Evolutionary conservation across 768 basidiomycete genomes (phyloP), one percentile per base, ranked within the genome.

Genomic region (Brasilioporus rufonigricans): DNA sequence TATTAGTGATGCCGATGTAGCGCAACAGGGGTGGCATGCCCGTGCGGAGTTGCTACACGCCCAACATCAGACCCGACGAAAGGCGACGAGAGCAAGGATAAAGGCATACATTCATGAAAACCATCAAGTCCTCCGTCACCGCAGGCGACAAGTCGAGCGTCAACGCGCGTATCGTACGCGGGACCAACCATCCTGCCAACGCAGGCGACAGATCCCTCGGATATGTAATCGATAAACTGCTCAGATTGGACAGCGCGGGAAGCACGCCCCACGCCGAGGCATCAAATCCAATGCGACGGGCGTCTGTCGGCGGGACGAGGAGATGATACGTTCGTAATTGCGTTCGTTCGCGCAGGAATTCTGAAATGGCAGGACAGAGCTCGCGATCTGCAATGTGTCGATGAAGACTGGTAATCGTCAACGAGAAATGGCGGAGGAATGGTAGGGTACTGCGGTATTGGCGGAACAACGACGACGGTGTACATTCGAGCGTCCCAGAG

Each of bases 241-340:
- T 76, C 48, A 90, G 66, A 13, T 74, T 74, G 18, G 71, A 67
- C 24, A 90, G 68, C 6, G 77, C 77, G 0, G 86, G 86, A 11
- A 90, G 72, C 9, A 88, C 82, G 11, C 87, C 86, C 87, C 86
- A 89, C 8, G 83, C 75, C 1, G 83, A 79, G 0, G 87, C 84
- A 57, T 87, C 83, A 59, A 85, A 88, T 26, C 87, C 87, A 11
- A 84, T 75, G 8, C 77, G 73, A 56, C 73, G 74, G 59, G 81
- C 79, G 46, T 80, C 78, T 16, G 65, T 64, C 7, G 65, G 63
- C 5, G 76, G 70, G 2, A 76, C 77, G 12, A 78, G 74, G 1
- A 89, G 73, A 41, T 77, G 73, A 24, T 88, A 76, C 0, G 79
- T 79, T n/a, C 72, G 73, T 38, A 90, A 69, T 38, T 79, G 69